A percentile compares a stretch with the other conserved stretches of the same genome.
These are phyloP conservation scores for Ochetophila trinervis DNA, from an alignment of 306 rosid genomes.

Conservation along the genomic window DNA sequence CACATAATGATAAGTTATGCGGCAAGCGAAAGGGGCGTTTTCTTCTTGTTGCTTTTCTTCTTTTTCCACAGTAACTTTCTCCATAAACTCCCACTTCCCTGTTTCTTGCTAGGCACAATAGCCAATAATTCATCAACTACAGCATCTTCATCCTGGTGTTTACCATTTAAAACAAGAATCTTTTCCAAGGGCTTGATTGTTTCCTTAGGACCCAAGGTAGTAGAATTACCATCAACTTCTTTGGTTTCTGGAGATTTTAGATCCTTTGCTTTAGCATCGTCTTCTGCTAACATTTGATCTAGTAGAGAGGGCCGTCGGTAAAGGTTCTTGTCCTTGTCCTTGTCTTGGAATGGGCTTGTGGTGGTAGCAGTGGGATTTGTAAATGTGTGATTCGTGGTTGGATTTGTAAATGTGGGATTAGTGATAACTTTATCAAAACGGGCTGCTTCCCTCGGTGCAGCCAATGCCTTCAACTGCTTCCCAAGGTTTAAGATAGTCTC, in stretches of 20 bases:
- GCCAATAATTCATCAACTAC: constrained; percentile 44
- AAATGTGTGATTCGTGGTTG: constrained; percentile 29
- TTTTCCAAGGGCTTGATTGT: constrained; percentile 32
- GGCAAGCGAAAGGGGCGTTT: constrained; percentile 31
- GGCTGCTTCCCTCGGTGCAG: constrained; percentile 62
- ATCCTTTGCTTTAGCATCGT: constrained; percentile 29
- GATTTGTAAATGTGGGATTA: constrained; percentile 21
- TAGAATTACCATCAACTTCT: constrained; percentile 34
- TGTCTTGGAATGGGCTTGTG: constrained; percentile 22
- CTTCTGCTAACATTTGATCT: constrained; percentile 78
- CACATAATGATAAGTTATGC: constrained; percentile 28
- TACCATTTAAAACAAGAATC: constrained; percentile 39
- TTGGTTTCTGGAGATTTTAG: constrained; percentile 20
- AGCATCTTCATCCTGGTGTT: constrained; percentile 33
- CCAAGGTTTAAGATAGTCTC: constrained; percentile 86
- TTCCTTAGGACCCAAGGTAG: constrained; percentile 21
- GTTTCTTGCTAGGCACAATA: constrained; percentile 60
- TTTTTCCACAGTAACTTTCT: constrained; percentile 61
- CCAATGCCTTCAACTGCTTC: constrained; percentile 84
- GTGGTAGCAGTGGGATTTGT: constrained; percentile 17
- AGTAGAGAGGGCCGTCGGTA: constrained; percentile 57
- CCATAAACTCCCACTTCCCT: constrained; percentile 52
- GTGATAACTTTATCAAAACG: constrained; percentile 55
- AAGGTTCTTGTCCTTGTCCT: constrained; percentile 25
- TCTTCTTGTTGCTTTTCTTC: constrained; percentile 56